These are phyloP conservation scores for Fusarium phyllophilum DNA, from an alignment of 2,329 filamentous ascomycete species.

Conservation along the genomic window DNA sequence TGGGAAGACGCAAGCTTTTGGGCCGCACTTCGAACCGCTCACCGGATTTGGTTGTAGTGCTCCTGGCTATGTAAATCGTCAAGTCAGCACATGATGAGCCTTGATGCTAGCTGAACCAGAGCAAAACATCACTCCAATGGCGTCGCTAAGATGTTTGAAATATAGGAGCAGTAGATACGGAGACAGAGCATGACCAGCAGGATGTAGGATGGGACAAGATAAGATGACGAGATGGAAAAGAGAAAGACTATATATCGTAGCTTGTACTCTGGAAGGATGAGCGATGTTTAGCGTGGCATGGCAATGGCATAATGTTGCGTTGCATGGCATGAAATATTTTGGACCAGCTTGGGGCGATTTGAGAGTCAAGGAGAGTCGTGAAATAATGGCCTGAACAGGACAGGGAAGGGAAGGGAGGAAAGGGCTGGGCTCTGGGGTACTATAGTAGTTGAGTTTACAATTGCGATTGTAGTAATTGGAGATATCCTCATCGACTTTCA, in stretches of 20 bases:
- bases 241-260: constrained; percentile 27
- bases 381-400: constrained; percentile 13
- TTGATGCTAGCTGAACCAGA: constrained; percentile 5
- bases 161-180: constrained; percentile 13
- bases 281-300: constrained; percentile 30
- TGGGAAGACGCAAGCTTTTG: constrained; percentile 1
- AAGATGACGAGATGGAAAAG: constrained; percentile 24
- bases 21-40: constrained; percentile 12
- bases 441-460: constrained; percentile 14
- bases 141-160: neutral
- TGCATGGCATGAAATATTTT: constrained; percentile 14
- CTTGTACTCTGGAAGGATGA: constrained; percentile 46
- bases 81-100: constrained; percentile 6
- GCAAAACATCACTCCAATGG: neutral
- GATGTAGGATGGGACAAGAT: constrained; percentile 20
- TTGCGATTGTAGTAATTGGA: constrained; percentile 12
- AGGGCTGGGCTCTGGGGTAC: neutral
- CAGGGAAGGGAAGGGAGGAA: neutral
- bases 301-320: constrained; percentile 8
- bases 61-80: constrained; percentile 1
- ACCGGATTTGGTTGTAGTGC: neutral
- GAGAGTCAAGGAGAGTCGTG: constrained; percentile 13
- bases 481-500: neutral
- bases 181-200: constrained; percentile 3
- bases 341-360: constrained; percentile 1